Base-by-base conservation (phyloP, 306 rosid species). In the Castanospermum australe region DNA sequence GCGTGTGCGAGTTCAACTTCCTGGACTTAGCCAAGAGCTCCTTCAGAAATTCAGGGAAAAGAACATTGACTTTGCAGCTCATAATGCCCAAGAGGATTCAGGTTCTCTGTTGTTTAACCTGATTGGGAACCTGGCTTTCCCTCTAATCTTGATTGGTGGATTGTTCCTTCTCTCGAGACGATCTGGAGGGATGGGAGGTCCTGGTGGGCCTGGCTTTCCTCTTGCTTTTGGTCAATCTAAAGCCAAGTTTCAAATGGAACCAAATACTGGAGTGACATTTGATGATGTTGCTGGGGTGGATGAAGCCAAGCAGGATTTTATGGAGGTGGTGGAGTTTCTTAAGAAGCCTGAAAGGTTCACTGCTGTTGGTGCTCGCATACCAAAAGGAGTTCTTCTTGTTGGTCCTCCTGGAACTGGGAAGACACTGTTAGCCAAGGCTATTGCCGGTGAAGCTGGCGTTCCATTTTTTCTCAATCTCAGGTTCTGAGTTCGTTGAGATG, bases 371-470 rank as follows among this genome's bases (percentile, higher is more conserved):
- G 99, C 99, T 83, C 99, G 99, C 47, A 96, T 96, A 59, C 99
- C 99, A 1, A 96, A 96, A 83, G 99, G 99, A 21, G 99, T 96
- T 88, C 99, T 96, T 81, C 99, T 96, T 62, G 89, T 96, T 39
- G 99, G 99, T 59, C 99, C 99, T 76, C 99, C 99, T 0, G 99
- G 99, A 84, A 96, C 99, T 4, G 99, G 99, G 47, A 96, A 96
- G 90, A 96, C 99, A 4, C 80, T 96, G 33, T 82, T 96, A 66
- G 99, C 98, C 20, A 93, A 96, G 87, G 99, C 99, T 14, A 93
- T 96, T 83, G 99, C 99, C 8, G 99, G 99, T 64, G 99, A 96
- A 88, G 99, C 99, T 47, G 98, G 99, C n/a, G 99, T 96, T 82
- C 99, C 98, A 6, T 96, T 96, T 82, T 82, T 96, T 96, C 89